Percentiles rank a stretch among this genome's conserved stretches.
Evolutionary conservation across 2,329 filamentous ascomycete genomes (phyloP).

Genomic region (Cordyceps cicadae): DNA sequence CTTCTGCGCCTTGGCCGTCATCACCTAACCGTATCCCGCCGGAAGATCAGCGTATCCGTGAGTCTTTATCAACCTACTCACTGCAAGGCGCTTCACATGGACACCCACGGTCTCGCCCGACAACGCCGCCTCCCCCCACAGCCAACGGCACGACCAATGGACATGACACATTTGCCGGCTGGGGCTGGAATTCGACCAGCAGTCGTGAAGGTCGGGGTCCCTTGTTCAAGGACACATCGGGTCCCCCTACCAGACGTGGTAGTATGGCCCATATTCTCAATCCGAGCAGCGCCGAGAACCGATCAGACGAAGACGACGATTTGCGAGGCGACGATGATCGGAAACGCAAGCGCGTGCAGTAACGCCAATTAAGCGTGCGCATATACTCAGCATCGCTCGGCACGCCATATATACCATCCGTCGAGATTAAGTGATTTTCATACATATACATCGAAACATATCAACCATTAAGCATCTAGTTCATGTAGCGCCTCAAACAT

Average conservation of each 20-base stretch:
- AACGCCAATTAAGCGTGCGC: constrained; percentile 8
- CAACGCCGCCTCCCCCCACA: constrained; percentile 44
- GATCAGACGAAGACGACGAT: constrained; percentile 49
- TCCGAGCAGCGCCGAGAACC: constrained; percentile 47
- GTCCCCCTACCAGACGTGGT: constrained; percentile 47
- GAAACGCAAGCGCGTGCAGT: constrained; percentile 54
- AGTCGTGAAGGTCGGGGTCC: constrained; percentile 43
- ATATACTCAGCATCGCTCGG: background rate
- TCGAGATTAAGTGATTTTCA: background rate
- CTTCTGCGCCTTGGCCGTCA: constrained; percentile 44
- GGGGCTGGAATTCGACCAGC: constrained; percentile 46
- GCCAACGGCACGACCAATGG: constrained; percentile 33
- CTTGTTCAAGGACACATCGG: constrained; percentile 45
- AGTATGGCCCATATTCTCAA: constrained; percentile 59
- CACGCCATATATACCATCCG: too few relatives aligned
- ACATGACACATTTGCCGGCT: constrained; percentile 42
- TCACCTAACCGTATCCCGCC: constrained; percentile 42
- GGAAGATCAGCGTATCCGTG: constrained; percentile 48
- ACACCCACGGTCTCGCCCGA: constrained; percentile 41
- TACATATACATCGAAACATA: background rate
- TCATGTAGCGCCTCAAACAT: background rate
- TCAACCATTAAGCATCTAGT: background rate
- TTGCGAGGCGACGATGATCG: constrained; percentile 48
- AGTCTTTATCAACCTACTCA: constrained; percentile 50
- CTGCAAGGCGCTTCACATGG: constrained; percentile 35